phyloP scores from a whole-genome alignment of 441 rosid genomes.

The Eutrema salsugineum region DNA sequence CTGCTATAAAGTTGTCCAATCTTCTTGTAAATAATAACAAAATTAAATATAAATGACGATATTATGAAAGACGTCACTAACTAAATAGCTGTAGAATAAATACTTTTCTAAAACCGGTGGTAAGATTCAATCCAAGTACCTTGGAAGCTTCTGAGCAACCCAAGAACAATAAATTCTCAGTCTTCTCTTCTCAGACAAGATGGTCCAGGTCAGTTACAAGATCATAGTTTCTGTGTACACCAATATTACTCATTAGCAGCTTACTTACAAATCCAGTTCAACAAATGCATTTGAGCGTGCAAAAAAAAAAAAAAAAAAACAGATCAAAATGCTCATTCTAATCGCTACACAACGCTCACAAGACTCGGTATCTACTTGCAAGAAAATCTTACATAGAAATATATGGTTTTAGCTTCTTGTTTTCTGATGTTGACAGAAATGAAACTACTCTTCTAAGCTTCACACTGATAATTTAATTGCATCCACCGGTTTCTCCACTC shows the following conservation, averaged over 20 bases:
- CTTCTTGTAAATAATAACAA: neutral
- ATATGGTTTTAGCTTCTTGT: neutral
- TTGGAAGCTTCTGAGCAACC: neutral
- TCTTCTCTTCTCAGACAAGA: neutral
- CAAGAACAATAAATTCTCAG: neutral
- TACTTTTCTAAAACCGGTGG: neutral
- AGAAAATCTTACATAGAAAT: slow-evolving; percentile 1
- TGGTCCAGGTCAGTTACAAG: neutral
- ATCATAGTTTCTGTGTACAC: slow-evolving; percentile 2
- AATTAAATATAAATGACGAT: too few species aligned
- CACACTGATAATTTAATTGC: slow-evolving; percentile 21
- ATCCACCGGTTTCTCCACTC: slow-evolving; percentile 21
- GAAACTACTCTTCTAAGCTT: slow-evolving; percentile 4
- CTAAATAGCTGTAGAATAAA: neutral
- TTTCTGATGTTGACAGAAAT: neutral
- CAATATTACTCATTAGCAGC: slow-evolving; percentile 1
- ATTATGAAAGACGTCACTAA: neutral
- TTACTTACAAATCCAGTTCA: slow-evolving; percentile 9
- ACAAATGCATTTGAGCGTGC: neutral
- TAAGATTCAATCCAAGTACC: neutral
- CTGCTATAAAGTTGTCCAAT: neutral
- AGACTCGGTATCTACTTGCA: neutral
- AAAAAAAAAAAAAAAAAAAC: neutral
- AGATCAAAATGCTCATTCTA: neutral
- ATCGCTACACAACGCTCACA: neutral